Percentiles rank a stretch among this genome's conserved stretches.
phyloP scores from a whole-genome alignment of 306 rosid genomes.

The Canavalia gladiata region DNA sequence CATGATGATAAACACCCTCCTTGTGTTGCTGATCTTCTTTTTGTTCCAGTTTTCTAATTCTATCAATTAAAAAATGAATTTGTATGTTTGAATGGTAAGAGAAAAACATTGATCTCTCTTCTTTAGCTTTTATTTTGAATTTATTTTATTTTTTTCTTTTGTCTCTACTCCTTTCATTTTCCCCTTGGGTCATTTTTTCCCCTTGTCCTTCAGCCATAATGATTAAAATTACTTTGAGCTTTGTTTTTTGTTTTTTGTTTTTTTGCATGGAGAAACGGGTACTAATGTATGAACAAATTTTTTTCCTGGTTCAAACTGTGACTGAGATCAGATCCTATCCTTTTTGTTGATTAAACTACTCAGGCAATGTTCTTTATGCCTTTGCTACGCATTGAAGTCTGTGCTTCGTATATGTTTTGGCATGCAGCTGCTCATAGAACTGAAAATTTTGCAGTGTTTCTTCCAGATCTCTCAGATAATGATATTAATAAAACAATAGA shows the following conservation, averaged over 20 bases:
- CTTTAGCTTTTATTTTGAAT: background rate
- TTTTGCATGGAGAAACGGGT: slow-evolving; percentile 18
- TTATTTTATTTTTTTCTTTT: background rate
- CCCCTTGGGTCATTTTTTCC: background rate
- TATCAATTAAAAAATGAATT: background rate
- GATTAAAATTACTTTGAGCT: background rate
- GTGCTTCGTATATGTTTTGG: slow-evolving; percentile 56
- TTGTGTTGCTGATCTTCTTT: background rate
- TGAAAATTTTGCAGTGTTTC: slow-evolving; percentile 52
- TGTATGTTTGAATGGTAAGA: slow-evolving; percentile 48
- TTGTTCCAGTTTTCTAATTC: background rate
- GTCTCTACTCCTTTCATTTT: background rate
- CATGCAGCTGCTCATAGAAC: slow-evolving; percentile 48
- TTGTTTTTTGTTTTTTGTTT: too few relatives aligned
- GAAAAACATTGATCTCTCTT: slow-evolving; percentile 24
- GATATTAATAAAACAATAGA: slow-evolving; percentile 34
- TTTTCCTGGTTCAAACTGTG: slow-evolving; percentile 57
- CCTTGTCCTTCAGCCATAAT: slow-evolving; percentile 14
- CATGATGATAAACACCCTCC: background rate
- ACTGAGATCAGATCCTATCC: slow-evolving; percentile 53
- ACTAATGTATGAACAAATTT: slow-evolving; percentile 12
- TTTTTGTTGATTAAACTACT: slow-evolving; percentile 74
- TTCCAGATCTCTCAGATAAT: slow-evolving; percentile 47
- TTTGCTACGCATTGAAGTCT: slow-evolving; percentile 66
- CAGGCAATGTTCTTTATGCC: slow-evolving; percentile 83